phyloP scores from a whole-genome alignment of 331 rosid species.

The Quercus lobata region DNA sequence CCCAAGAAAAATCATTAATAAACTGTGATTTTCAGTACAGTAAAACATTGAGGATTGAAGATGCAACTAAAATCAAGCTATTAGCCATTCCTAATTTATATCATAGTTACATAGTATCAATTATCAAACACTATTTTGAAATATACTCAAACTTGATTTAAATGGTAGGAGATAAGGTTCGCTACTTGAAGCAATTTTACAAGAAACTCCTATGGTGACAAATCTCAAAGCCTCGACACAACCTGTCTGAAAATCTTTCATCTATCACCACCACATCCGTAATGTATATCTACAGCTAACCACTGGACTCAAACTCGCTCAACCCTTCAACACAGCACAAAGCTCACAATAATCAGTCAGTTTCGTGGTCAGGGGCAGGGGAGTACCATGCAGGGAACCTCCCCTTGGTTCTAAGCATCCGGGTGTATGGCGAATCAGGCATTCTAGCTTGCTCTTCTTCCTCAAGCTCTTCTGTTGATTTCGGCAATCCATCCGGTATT shows the following conservation, averaged over 20 bases:
- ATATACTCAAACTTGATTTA: too few relatives aligned
- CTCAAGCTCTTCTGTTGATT: conserved; percentile 53
- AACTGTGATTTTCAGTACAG: too few relatives aligned
- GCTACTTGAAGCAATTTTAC: neutral
- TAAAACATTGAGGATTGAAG: neutral
- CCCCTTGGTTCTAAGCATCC: conserved; percentile 70
- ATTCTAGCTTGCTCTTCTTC: conserved; percentile 65
- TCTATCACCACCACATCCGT: neutral
- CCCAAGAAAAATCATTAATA: too few relatives aligned
- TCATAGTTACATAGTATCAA: neutral
- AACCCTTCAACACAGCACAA: neutral
- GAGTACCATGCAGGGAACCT: conserved; percentile 82
- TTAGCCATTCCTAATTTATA: neutral
- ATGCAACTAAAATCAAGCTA: neutral
- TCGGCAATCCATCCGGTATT: conserved; percentile 88
- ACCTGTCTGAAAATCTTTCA: conserved; percentile 4
- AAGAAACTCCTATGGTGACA: neutral
- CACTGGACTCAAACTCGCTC: conserved; percentile 6
- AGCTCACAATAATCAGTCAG: conserved; percentile 44
- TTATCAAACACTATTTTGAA: too few relatives aligned
- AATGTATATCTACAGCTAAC: neutral
- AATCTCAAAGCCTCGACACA: neutral
- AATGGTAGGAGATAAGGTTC: neutral
- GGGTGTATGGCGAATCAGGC: conserved; percentile 80
- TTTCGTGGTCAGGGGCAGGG: conserved; percentile 75